These are phyloP conservation scores for Nemania sp. DNA, from an alignment of 2,329 filamentous ascomycete species.

Conservation along the genomic window DNA sequence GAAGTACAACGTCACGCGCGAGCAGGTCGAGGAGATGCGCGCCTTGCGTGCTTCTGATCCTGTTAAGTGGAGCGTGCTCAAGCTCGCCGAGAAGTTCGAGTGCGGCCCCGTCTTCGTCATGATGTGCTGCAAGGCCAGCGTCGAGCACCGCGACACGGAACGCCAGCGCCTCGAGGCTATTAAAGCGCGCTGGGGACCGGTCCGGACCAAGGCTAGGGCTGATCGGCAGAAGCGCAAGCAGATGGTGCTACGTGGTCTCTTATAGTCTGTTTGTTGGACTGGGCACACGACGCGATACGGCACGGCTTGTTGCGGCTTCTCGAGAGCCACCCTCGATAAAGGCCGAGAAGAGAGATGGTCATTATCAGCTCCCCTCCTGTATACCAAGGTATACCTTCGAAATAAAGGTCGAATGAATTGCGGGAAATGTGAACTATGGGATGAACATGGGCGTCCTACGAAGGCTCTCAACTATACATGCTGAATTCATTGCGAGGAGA, in stretches of 20 bases:
- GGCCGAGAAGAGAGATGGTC: no score
- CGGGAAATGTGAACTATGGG: no score
- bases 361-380: no score
- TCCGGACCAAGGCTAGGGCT: conserved; percentile 56
- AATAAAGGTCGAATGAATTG: no score
- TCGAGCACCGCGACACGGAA: conserved; percentile 52
- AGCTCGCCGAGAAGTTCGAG: conserved; percentile 57
- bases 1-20: conserved; percentile 55
- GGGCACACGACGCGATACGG: no score
- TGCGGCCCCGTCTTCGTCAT: conserved; percentile 61
- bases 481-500: background rate
- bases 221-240: conserved; percentile 58
- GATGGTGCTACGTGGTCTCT: conserved; percentile 55
- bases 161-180: conserved; percentile 51
- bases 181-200: conserved; percentile 61
- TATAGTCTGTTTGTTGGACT: conserved; percentile 41
- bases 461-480: background rate
- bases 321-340: no score
- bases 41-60: conserved; percentile 57
- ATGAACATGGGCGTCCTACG: no score
- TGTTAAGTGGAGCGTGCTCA: conserved; percentile 55
- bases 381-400: no score
- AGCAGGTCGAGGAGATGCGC: conserved; percentile 64
- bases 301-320: no score
- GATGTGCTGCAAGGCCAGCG: conserved; percentile 56